Conservation (phyloP, 2,329 filamentous ascomycete species). For the Epichloe gansuensis region DNA sequence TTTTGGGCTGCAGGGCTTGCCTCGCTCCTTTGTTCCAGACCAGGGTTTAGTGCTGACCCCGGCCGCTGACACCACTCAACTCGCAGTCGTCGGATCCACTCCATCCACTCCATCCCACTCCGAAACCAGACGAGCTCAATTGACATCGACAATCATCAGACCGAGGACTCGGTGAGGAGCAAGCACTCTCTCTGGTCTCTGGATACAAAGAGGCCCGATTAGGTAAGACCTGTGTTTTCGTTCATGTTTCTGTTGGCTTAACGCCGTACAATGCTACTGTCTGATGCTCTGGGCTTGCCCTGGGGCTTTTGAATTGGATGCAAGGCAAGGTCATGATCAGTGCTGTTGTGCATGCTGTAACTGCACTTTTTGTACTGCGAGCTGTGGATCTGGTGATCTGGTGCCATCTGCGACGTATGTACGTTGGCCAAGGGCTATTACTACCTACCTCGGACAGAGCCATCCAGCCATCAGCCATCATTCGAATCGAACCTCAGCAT, state of each 20-base stretch:
- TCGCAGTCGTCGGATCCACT: conserved; percentile 1
- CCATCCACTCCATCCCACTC: neutral
- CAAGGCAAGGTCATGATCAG: neutral
- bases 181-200: neutral
- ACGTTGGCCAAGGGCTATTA: neutral
- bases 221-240: neutral
- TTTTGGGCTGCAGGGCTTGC: conserved; percentile 4
- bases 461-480: neutral
- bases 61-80: conserved; percentile 2
- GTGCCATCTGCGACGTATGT: neutral
- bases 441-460: neutral
- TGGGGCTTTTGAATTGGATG: neutral
- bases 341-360: conserved; percentile 2
- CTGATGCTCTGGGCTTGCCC: neutral
- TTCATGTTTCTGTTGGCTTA: neutral
- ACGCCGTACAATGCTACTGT: neutral
- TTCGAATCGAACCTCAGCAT: neutral
- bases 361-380: neutral
- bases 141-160: neutral
- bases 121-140: conserved; percentile 3
- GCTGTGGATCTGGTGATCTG: neutral
- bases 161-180: neutral
- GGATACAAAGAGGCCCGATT: neutral
- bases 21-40: conserved; percentile 1
- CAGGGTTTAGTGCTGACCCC: conserved; percentile 6